Evolutionary conservation across 805 yeast genomes (phyloP), one percentile per base, ranked within the genome.

Genomic region (Torulaspora franciscae): DNA sequence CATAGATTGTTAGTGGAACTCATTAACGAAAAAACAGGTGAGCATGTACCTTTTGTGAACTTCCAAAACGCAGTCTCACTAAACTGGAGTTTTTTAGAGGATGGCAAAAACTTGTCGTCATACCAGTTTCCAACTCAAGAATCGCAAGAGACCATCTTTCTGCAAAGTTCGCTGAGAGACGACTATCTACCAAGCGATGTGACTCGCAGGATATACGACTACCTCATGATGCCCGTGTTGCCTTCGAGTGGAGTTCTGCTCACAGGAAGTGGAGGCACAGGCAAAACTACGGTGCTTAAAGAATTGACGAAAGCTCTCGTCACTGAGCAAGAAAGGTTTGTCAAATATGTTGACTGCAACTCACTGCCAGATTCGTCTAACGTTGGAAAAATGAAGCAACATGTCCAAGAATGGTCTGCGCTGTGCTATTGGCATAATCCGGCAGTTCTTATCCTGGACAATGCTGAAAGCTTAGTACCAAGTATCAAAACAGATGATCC

Each of bases 201-300:
- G 14, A 34, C 43, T 13, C 24, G 34, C 6, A 30, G 35, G 30
- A 24, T 48, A 22, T 24, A 30, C 1, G 30, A 43, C 7, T 50
- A 50, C 43, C 30, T 60, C 14, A 45, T 51, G 2, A 40, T 46
- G 7, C 62, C 63, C 3, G 23, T 57, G 2, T 25, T 48, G 8
- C 51, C 61, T 8, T 52, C 64, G 3, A 65, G 6, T 6, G 86
- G 91, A 1, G 68, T 80, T 0, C 65, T 88, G 43, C 56, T 90
- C 0, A 74, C 79, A 52, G 98, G 97, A 0, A 66, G 80, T 17
- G 69, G 85, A 1, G 97, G 96, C 0, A 76, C 87, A 49, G 98
- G 98, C 0, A 91, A 91, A 60, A 69, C 93, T 0, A 64, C 79
- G 1, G 49, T 83, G 2, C 57, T 80, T 11, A 62, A 70, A 3